phyloP scores from a whole-genome alignment of 768 basidiomycete genomes.

The Lentinula detonsa region DNA sequence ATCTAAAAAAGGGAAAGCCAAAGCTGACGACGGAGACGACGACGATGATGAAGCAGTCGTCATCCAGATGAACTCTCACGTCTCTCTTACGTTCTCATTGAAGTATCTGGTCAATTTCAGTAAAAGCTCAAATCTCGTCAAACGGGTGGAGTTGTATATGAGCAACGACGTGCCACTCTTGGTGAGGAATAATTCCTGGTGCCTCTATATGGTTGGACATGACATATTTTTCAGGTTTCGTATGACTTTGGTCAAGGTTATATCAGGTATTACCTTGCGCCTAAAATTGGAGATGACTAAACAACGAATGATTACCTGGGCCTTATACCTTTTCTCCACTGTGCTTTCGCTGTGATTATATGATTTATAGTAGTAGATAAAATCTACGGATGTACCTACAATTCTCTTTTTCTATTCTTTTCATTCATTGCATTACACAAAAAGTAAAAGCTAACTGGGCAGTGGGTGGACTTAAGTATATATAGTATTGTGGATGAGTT shows the following conservation, averaged over 20 bases:
- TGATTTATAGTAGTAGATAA: neutral
- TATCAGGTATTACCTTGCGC: conserved; percentile 94
- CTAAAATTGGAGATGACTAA: conserved; percentile 90
- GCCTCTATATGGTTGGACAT: neutral
- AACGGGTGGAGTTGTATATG: conserved; percentile 78
- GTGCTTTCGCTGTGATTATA: neutral
- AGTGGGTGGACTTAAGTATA: too few relatives aligned
- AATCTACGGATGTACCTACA: neutral
- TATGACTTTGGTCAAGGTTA: conserved; percentile 87
- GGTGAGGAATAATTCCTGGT: conserved; percentile 33
- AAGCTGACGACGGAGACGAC: conserved; percentile 48
- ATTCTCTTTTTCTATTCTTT: too few relatives aligned
- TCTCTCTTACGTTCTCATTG: conserved; percentile 89
- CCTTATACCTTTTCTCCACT: neutral
- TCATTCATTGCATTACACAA: too few relatives aligned
- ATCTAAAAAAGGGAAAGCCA: conserved; percentile 57
- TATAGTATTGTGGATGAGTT: too few relatives aligned
- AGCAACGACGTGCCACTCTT: conserved; percentile 89
- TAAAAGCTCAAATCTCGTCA: conserved; percentile 74
- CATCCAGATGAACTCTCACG: conserved; percentile 87
- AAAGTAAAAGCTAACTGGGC: too few relatives aligned
- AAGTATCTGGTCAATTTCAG: conserved; percentile 98
- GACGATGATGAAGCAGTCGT: conserved; percentile 49
- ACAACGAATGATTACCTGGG: neutral
- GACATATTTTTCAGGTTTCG: conserved; percentile 49